Evolutionary conservation across 371 early-diverging fungal species (phyloP).

Genomic region (Nosema muscidifuracis): DNA sequence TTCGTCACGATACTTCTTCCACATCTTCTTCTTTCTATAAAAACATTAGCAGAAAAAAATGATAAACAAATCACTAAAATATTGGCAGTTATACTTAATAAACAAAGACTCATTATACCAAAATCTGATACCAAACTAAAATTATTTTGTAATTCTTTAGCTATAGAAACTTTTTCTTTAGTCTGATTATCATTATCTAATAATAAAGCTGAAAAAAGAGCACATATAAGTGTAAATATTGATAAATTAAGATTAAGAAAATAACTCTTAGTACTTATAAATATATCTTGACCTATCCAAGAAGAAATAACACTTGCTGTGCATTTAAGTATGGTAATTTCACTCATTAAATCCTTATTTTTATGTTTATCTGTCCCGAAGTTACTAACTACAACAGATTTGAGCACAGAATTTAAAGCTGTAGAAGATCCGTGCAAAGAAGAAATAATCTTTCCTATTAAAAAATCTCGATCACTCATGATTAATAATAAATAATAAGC

Average conservation of each 20-base stretch:
- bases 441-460: slow-evolving; percentile 26
- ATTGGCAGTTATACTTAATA: slow-evolving; percentile 28
- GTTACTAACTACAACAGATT: slow-evolving; percentile 37
- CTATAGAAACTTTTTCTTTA: neutral
- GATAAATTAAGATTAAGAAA: slow-evolving; percentile 34
- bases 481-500: slow-evolving; percentile 36
- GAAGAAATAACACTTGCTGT: slow-evolving; percentile 42
- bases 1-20: slow-evolving; percentile 6
- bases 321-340: slow-evolving; percentile 35
- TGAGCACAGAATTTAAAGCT: slow-evolving; percentile 34
- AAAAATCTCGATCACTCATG: slow-evolving; percentile 33
- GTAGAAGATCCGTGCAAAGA: slow-evolving; percentile 38
- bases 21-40: slow-evolving; percentile 49
- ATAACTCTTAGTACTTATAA: slow-evolving; percentile 34
- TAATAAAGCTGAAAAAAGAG: slow-evolving; percentile 16
- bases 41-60: slow-evolving; percentile 51
- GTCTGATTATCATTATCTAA: neutral
- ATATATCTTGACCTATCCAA: slow-evolving; percentile 56
- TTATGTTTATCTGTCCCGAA: slow-evolving; percentile 23
- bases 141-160: neutral
- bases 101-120: neutral
- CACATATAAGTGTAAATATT: slow-evolving; percentile 4
- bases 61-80: slow-evolving; percentile 50
- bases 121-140: neutral
- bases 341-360: slow-evolving; percentile 13